Evolutionary conservation across 352 stramenopile species (phyloP).

Genomic region (Phytophthora syringae): DNA sequence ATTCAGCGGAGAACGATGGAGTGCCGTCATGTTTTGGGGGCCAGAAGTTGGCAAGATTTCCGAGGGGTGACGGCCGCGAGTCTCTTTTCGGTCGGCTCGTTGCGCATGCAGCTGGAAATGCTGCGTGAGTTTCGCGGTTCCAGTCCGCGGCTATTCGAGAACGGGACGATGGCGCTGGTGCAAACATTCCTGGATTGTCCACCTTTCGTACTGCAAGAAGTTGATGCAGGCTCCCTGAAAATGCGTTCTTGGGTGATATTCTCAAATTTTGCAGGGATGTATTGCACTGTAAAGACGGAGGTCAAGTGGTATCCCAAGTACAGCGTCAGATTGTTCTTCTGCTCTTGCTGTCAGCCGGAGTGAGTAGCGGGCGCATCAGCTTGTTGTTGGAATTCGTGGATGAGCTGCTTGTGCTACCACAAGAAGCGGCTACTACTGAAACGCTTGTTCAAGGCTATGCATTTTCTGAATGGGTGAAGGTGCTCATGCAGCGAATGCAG

Average conservation of each 20-base stretch:
- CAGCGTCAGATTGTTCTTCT: slow-evolving; percentile 52
- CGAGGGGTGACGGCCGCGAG: slow-evolving; percentile 25
- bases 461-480: slow-evolving; percentile 48
- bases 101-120: slow-evolving; percentile 79
- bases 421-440: slow-evolving; percentile 3
- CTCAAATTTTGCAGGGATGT: slow-evolving; percentile 57
- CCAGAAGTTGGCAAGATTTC: slow-evolving; percentile 13
- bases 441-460: slow-evolving; percentile 26
- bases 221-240: slow-evolving; percentile 31
- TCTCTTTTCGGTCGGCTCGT: slow-evolving; percentile 58
- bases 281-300: slow-evolving; percentile 23
- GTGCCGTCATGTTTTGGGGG: not conserved
- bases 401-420: slow-evolving; percentile 25
- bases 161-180: slow-evolving; percentile 53
- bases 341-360: slow-evolving; percentile 59
- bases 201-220: slow-evolving; percentile 52
- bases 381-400: slow-evolving; percentile 65
- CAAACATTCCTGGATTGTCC: slow-evolving; percentile 66
- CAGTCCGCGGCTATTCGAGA: slow-evolving; percentile 59
- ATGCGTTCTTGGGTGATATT: slow-evolving; percentile 50
- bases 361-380: slow-evolving; percentile 55
- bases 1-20: not conserved
- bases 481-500: slow-evolving; percentile 54
- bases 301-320: not conserved
- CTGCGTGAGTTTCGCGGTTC: slow-evolving; percentile 56